Percentiles rank a stretch among this genome's conserved stretches.
These are phyloP conservation scores for Powellomyces hirtus DNA, from an alignment of 192 early-diverging fungal genomes.

Conservation along the genomic window DNA sequence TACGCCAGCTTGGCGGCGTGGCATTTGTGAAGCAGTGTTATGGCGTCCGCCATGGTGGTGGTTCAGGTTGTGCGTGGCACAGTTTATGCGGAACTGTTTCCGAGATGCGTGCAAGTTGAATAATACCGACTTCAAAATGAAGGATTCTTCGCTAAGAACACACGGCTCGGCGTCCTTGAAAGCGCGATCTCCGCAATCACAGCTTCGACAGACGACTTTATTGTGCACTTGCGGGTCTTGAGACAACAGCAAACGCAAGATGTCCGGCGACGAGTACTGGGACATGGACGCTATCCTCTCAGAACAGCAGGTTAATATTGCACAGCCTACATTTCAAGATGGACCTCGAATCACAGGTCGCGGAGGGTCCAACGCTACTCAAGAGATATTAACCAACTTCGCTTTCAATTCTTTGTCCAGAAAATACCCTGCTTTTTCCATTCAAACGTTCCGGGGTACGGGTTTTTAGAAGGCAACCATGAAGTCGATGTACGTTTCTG, in stretches of 20 bases:
- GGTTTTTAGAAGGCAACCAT: conserved; percentile 40
- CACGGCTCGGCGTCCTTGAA: too few relatives aligned
- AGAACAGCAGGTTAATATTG: conserved; percentile 43
- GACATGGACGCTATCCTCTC: conserved; percentile 43
- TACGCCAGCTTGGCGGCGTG: background rate
- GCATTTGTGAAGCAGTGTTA: background rate
- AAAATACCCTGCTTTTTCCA: conserved; percentile 42
- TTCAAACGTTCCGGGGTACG: conserved; percentile 41
- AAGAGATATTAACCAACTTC: background rate
- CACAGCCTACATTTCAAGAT: too few relatives aligned
- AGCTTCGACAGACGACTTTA: too few relatives aligned
- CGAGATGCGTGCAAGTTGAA: too few relatives aligned
- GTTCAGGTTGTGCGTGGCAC: too few relatives aligned
- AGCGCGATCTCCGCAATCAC: too few relatives aligned
- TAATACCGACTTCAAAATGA: too few relatives aligned
- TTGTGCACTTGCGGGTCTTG: too few relatives aligned
- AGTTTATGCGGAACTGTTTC: too few relatives aligned
- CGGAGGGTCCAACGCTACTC: background rate
- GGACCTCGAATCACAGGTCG: background rate
- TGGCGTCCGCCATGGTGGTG: background rate
- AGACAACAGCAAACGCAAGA: too few relatives aligned
- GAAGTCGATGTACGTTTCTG: conserved; percentile 21
- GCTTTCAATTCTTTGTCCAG: conserved; percentile 17
- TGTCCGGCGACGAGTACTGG: conserved; percentile 42
- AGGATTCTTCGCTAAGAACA: too few relatives aligned